Conservation (phyloP, 257 asterid species). For the Solanum gandarillasii region DNA sequence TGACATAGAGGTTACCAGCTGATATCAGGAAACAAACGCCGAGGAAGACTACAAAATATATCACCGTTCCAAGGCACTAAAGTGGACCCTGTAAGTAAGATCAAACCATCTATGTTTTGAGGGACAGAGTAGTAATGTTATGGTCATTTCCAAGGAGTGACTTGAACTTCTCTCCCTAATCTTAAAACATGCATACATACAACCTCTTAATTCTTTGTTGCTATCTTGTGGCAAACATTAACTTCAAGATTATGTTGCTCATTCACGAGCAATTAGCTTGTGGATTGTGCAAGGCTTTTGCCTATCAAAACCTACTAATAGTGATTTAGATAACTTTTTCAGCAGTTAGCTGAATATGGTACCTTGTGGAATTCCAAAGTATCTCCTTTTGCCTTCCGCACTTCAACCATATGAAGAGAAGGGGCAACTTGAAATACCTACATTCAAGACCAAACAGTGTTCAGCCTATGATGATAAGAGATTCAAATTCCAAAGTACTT, state of each 20-base stretch:
- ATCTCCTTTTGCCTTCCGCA: slow-evolving; percentile 49
- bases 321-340: background rate
- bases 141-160: background rate
- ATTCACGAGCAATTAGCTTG: background rate
- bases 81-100: background rate
- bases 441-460: background rate
- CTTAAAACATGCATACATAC: background rate
- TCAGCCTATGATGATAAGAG: background rate
- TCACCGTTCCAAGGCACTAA: background rate
- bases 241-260: background rate
- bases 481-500: background rate
- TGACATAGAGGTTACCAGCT: background rate
- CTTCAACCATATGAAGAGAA: slow-evolving; percentile 54
- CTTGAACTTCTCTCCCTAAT: background rate
- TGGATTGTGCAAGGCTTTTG: background rate
- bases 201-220: background rate
- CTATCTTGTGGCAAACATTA: background rate
- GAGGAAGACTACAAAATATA: background rate
- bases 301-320: background rate
- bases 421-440: slow-evolving; percentile 64
- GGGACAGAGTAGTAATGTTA: background rate
- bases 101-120: background rate
- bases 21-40: background rate
- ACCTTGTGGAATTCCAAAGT: slow-evolving; percentile 73
- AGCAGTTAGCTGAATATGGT: background rate